phyloP scores from a whole-genome alignment of 257 asterid species.

The Fraxinus pennsylvanica region DNA sequence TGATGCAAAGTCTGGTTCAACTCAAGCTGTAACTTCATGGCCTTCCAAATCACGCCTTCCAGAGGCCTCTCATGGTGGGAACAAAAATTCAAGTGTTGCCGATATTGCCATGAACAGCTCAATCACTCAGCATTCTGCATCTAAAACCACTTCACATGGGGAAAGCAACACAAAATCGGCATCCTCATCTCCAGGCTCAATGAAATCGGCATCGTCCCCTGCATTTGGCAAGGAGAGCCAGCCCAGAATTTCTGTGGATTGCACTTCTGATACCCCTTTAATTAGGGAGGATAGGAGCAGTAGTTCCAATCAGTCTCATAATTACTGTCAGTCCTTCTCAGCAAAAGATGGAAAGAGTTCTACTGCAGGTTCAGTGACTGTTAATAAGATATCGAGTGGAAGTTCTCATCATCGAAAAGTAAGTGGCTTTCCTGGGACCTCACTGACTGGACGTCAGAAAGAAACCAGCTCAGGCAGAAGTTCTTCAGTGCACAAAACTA shows the following conservation, averaged over 20 bases:
- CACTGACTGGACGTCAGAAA: constrained; percentile 54
- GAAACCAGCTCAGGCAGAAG: constrained; percentile 51
- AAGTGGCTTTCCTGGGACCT: constrained; percentile 42
- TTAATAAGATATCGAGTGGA: constrained; percentile 49
- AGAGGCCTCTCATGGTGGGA: constrained; percentile 60
- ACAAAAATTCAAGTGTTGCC: constrained; percentile 51
- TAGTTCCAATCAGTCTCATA: constrained; percentile 76
- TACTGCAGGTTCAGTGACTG: constrained; percentile 45
- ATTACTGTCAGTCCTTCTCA: constrained; percentile 50
- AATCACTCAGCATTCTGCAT: constrained; percentile 49
- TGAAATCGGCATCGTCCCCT: constrained; percentile 48
- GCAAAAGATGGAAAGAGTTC: constrained; percentile 63
- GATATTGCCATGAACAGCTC: constrained; percentile 66
- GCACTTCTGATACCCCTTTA: constrained; percentile 50
- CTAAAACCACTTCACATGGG: constrained; percentile 59
- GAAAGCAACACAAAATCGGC: constrained; percentile 61
- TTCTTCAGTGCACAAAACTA: constrained; percentile 43
- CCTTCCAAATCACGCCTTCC: constrained; percentile 73
- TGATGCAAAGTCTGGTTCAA: constrained; percentile 64
- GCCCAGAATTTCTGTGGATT: constrained; percentile 39
- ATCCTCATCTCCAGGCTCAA: constrained; percentile 63
- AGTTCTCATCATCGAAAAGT: constrained; percentile 53
- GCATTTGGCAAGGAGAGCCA: constrained; percentile 66
- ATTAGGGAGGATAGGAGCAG: constrained; percentile 75
- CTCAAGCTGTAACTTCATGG: constrained; percentile 51